Evolutionary conservation across 192 early-diverging fungal genomes (phyloP), one percentile per base, ranked within the genome.

Genomic region (Endogone sp.): DNA sequence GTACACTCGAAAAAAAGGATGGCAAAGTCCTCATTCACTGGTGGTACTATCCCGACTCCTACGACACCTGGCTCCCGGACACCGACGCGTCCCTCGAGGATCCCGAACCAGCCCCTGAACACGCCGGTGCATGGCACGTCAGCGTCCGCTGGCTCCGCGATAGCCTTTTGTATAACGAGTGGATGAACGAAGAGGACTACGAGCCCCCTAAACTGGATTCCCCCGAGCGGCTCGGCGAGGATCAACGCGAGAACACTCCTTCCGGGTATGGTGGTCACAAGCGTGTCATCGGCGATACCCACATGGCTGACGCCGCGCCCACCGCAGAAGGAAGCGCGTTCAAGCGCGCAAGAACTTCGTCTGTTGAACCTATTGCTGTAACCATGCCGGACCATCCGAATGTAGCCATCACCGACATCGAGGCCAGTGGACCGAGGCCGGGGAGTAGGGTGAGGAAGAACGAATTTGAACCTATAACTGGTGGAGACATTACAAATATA

Each of bases 101-200:
- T 63, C 83, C 87, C 59, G 81, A 86, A 59, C 75, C 79, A 21
- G 82, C 84, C 0, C 89, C 86, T 2, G 80, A 85, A 29, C 91
- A 90, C 66, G 72, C 60, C 9, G 91, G 92, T 0, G 78, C 89
- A 0, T 93, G 91, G 91, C 79, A 80, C 44, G 84, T 95, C 11
- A 84, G 83, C 23, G 72, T 68, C 20, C 84, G 88, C 29, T 95
- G 92, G 92, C 62, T 95, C 32, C 77, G 84, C 21, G 94, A 94
- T 66, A 93, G 90, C 75, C 67, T 74, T 29, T 75, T 76, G 24
- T 92, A 86, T 67, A 88, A 90, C 76, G 92, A 95, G 72, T 89
- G 91, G 89, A 88, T 91, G 83, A 93, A 92, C 66, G 92, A 92
- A 70, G 92, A 94, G 72, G 94, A 95, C 68, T 95, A 94, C 68